A percentile compares a stretch with the other conserved stretches of the same genome.
Conservation (phyloP, 108 stramenopile species). For the Cyclotella atomus region DNA sequence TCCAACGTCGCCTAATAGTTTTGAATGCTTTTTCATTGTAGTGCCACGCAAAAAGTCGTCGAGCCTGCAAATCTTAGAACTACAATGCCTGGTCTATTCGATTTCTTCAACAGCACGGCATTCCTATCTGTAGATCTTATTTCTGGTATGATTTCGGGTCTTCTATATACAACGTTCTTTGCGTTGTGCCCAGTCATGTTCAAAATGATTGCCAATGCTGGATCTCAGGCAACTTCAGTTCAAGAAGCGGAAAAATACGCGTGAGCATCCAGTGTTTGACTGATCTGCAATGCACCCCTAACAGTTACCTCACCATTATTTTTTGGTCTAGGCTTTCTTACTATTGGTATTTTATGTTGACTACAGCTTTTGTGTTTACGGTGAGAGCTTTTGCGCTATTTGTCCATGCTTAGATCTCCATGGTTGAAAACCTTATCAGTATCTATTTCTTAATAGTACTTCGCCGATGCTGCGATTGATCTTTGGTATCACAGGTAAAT, state of each 20-base stretch:
- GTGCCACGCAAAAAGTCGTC: slow-evolving; percentile 44
- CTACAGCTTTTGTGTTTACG: slow-evolving; percentile 81
- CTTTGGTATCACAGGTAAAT: slow-evolving; percentile 55
- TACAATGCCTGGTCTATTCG: slow-evolving; percentile 57
- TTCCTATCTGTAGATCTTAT: slow-evolving; percentile 53
- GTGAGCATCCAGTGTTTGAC: too few species aligned
- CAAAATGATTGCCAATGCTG: slow-evolving; percentile 88
- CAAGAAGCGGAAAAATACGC: slow-evolving; percentile 72
- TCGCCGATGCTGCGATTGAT: slow-evolving; percentile 62
- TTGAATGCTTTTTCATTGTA: neutral
- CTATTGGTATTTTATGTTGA: slow-evolving; percentile 89
- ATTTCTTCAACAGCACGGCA: slow-evolving; percentile 34
- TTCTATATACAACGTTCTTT: slow-evolving; percentile 75
- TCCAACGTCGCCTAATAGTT: neutral
- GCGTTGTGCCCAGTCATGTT: slow-evolving; percentile 86
- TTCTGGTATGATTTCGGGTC: slow-evolving; percentile 70
- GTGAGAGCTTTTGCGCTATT: neutral
- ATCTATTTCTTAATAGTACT: slow-evolving; percentile 4
- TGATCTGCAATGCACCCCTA: too few species aligned
- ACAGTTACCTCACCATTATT: too few species aligned
- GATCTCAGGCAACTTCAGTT: slow-evolving; percentile 74
- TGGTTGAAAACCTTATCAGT: neutral
- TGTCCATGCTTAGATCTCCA: too few species aligned
- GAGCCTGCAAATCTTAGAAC: slow-evolving; percentile 46
- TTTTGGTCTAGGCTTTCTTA: too few species aligned